Evolutionary conservation across 140 eudicot species (phyloP), one percentile per base, ranked within the genome.

Genomic region (Cichorium intybus): DNA sequence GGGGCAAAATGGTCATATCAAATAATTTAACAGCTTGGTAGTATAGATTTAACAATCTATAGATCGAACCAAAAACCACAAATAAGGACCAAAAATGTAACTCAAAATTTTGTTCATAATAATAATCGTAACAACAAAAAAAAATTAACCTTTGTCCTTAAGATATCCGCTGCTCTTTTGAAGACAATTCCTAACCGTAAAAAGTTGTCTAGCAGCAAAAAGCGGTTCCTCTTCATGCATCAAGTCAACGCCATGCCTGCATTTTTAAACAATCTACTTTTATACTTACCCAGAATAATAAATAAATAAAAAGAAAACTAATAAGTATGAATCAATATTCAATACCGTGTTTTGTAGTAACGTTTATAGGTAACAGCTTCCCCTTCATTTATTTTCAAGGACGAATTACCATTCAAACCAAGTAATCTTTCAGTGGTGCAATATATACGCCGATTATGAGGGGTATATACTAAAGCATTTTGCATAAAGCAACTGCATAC

Each of bases 391-490:
- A 66, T 11, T 34, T 55, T 46, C 64, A 93, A 49, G 24, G 39
- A 18, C 0, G 95, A 77, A 62, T 76, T 82, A 1, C 85, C 81
- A 74, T 84, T 68, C 57, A 85, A 11, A 39, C 74, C 83, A 23
- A 53, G 21, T 56, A 88, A 73, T 48, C 72, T 68, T 10, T 73
- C 69, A 2, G 76, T 54, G 24, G 86, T 73, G 77, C 87, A 88
- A 69, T 93, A 93, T 22, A 88, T 17, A 35, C 35, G 56, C n/a
- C 62, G 74, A 59, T 86, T 93, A 66, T 93, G 97, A 22, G 99
- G 99, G 0, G 99, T 93, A 45, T 46, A 71, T 6, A 86, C 90
- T 73, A 93, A 71, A 29, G 85, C 74, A 55, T 86, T 88, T 62
- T 88, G 84, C 59, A 93, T 6, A 45, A 47, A 63, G 53, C 95